Evolutionary conservation across 345 rosid genomes (phyloP), one percentile per base, ranked within the genome.

Genomic region (Citrus glauca): DNA sequence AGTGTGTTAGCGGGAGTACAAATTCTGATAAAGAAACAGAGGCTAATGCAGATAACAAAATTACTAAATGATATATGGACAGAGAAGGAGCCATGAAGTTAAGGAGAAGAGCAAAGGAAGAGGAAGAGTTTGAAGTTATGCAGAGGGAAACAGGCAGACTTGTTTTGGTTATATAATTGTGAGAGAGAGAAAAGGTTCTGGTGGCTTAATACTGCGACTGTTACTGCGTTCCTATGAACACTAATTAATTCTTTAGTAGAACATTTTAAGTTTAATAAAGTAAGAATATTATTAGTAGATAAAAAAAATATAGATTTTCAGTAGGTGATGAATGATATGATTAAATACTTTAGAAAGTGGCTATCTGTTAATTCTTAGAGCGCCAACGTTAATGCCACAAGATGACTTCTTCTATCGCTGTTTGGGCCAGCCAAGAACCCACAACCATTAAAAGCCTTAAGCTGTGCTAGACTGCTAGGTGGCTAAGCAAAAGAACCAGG

Each of bases 1-100:
- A 85, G 89, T 92, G 92, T 0, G 90, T 86, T 42, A 96, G 85
- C 16, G 91, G 95, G 35, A 93, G 72, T 6, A 88, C 65, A 65
- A 74, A 16, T 48, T 87, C 62, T 9, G 91, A 81, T 25, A 64
- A 24, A 4, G 87, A 79, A 19, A 81, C 17, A 7, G 85, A 64
- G 83, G 79, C 14, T 74, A 78, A 76, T 11, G 33, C 76, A 38
- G 61, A 24, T 72, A 70, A 69, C 71, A 86, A 35, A 71, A 79
- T 87, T 30, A 89, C 2, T 40, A 86, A 77, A 64, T 76, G 71
- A 76, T 86, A 79, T 20, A 78, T 6, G 71, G 59, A 48, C 79
- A 74, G 45, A 59, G 85, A 14, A 68, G 73, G 56, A 30, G 85
- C 87, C 94, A 91, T 89, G 77, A 17, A 37, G 5, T 20, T 30